Conservation (phyloP, 23 red algal genomes). For the Gracilaria domingensis region DNA sequence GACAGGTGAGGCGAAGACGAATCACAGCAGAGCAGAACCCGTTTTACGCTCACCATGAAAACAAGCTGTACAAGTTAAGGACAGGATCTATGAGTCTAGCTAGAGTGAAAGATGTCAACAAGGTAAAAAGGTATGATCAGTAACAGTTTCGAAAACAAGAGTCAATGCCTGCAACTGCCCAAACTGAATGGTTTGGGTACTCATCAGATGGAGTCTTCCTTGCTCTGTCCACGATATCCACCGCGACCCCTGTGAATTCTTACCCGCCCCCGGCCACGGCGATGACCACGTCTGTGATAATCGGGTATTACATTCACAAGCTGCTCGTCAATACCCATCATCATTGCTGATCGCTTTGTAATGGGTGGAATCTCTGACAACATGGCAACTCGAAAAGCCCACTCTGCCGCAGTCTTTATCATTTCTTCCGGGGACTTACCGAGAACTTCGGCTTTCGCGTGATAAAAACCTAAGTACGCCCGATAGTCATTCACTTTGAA, state of each 20-base stretch:
- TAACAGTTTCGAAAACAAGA: slow-evolving; percentile 28
- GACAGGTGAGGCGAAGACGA: neutral
- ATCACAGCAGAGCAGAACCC: neutral
- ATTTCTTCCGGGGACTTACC: slow-evolving; percentile 54
- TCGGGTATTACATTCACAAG: slow-evolving; percentile 13
- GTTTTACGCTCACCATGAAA: slow-evolving; percentile 6
- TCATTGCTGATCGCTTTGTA: slow-evolving; percentile 47
- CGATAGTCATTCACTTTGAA: slow-evolving; percentile 55
- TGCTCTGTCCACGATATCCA: neutral
- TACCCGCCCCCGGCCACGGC: slow-evolving; percentile 42
- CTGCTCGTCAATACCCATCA: slow-evolving; percentile 39
- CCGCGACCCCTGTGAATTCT: neutral
- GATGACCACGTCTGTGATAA: slow-evolving; percentile 12
- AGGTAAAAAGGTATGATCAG: slow-evolving; percentile 10
- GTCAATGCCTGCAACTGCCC: neutral
- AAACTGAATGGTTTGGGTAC: neutral
- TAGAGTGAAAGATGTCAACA: slow-evolving; percentile 19
- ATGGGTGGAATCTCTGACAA: slow-evolving; percentile 52
- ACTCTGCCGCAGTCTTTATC: slow-evolving; percentile 31
- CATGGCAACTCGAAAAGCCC: slow-evolving; percentile 25
- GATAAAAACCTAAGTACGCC: slow-evolving; percentile 78
- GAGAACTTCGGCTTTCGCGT: slow-evolving; percentile 40
- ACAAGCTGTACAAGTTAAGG: slow-evolving; percentile 40
- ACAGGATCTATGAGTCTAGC: slow-evolving; percentile 23
- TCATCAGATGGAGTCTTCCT: neutral